Percentiles rank a stretch among this genome's conserved stretches.
Conservation (phyloP, 116 monocot species). For the Dioscorea cayenensis region DNA sequence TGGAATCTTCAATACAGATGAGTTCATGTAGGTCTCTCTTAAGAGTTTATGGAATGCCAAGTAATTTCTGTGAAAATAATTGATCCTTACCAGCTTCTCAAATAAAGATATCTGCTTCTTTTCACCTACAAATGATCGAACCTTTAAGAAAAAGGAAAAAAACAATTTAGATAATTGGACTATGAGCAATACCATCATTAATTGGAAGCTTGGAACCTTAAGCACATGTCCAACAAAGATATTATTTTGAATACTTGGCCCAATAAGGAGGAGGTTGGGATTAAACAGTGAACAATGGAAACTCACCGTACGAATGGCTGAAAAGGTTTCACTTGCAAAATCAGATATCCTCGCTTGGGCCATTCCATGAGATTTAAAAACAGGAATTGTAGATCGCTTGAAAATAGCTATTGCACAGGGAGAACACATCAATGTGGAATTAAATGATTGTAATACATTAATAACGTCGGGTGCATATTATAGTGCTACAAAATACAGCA, state of each 20-base stretch:
- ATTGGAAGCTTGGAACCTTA: too few species aligned
- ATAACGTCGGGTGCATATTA: too few species aligned
- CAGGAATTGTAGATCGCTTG: constrained; percentile 83
- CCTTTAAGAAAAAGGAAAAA: constrained; percentile 32
- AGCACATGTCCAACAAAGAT: too few species aligned
- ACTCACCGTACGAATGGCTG: constrained; percentile 92
- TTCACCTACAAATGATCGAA: constrained; percentile 96
- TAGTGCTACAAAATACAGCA: too few species aligned
- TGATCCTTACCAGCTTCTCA: constrained; percentile 60
- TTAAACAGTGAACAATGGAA: background rate
- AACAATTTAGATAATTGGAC: background rate
- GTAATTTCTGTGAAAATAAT: background rate
- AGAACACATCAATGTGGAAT: background rate
- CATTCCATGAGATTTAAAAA: constrained; percentile 81
- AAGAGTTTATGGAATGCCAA: too few species aligned
- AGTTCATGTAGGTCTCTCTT: too few species aligned
- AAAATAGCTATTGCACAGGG: constrained; percentile 56
- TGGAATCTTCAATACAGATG: too few species aligned
- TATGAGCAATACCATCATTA: background rate
- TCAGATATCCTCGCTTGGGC: constrained; percentile 83
- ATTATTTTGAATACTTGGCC: too few species aligned
- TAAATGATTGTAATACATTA: background rate
- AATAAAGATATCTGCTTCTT: constrained; percentile 82
- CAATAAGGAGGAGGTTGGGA: background rate
- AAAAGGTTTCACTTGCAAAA: constrained; percentile 94